Percentiles rank a stretch among this genome's conserved stretches.
These are phyloP conservation scores for Geosiphon pyriformis DNA, from an alignment of 192 early-diverging fungal genomes.

Conservation along the genomic window DNA sequence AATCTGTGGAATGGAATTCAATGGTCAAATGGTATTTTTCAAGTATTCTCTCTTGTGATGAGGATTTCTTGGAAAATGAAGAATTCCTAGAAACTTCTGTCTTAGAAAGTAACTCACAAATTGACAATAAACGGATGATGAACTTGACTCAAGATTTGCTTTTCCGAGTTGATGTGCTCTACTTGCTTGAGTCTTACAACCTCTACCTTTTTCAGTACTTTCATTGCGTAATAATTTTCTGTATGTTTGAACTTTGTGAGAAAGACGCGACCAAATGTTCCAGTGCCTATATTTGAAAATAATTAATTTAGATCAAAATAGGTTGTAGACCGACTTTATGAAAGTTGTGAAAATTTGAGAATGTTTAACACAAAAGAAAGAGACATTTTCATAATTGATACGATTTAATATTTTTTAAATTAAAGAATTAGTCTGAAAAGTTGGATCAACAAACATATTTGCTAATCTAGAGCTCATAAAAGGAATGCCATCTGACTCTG, in stretches of 20 bases:
- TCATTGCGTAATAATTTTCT: slow-evolving; percentile 79
- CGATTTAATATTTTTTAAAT: slow-evolving; percentile 2
- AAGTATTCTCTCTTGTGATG: too few relatives aligned
- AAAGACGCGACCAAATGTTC: slow-evolving; percentile 95
- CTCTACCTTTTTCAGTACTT: slow-evolving; percentile 78
- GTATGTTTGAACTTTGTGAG: slow-evolving; percentile 68
- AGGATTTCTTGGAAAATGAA: too few relatives aligned
- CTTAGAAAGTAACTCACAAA: slow-evolving; percentile 51
- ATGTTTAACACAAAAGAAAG: not conserved
- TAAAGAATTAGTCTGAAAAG: not conserved
- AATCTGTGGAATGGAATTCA: slow-evolving; percentile 54
- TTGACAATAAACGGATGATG: slow-evolving; percentile 81
- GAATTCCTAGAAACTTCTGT: too few relatives aligned
- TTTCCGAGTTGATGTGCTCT: slow-evolving; percentile 82
- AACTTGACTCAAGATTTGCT: slow-evolving; percentile 67
- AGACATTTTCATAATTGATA: not conserved
- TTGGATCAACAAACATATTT: not conserved
- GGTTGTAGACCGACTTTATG: not conserved
- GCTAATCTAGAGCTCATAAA: not conserved
- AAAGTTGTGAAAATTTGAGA: not conserved
- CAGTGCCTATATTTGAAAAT: slow-evolving; percentile 65
- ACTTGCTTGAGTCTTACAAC: slow-evolving; percentile 81
- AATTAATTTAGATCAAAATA: not conserved
- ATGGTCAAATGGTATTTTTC: too few relatives aligned
- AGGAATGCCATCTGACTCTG: too few relatives aligned